A percentile compares a stretch with the other conserved stretches of the same genome.
These are phyloP conservation scores for Zygosaccharomyces rouxii DNA, from an alignment of 805 yeast species.

Conservation along the genomic window DNA sequence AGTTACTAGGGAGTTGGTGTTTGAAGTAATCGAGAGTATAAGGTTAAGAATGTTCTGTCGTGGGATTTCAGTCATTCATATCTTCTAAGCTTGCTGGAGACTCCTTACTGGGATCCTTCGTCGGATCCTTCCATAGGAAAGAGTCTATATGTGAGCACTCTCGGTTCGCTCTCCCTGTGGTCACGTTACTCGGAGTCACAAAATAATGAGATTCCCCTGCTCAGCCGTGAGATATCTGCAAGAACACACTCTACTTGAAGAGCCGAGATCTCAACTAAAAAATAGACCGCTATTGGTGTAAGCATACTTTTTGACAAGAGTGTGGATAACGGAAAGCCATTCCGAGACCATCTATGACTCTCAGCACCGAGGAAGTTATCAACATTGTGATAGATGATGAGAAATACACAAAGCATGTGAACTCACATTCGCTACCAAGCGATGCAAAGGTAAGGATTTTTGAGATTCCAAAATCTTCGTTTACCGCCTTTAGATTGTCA, in stretches of 20 bases:
- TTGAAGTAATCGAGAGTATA: neutral
- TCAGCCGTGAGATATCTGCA: constrained; percentile 1
- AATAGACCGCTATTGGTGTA: neutral
- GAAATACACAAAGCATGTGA: constrained; percentile 15
- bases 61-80: too few relatives aligned
- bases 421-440: constrained; percentile 7
- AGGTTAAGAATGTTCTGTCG: too few relatives aligned
- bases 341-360: constrained; percentile 10
- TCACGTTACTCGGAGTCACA: constrained; percentile 3
- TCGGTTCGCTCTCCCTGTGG: neutral
- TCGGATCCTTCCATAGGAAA: neutral
- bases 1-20: neutral
- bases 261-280: too few relatives aligned
- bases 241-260: neutral
- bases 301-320: neutral
- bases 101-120: too few relatives aligned
- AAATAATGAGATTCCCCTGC: neutral
- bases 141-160: too few relatives aligned
- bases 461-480: constrained; percentile 48
- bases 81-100: too few relatives aligned
- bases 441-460: constrained; percentile 10
- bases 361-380: constrained; percentile 11
- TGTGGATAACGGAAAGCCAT: neutral
- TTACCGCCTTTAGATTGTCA: constrained; percentile 55
- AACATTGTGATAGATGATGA: constrained; percentile 21